These are phyloP conservation scores for Botrytis galanthina DNA, from an alignment of 2,329 filamentous ascomycete species.

Conservation along the genomic window DNA sequence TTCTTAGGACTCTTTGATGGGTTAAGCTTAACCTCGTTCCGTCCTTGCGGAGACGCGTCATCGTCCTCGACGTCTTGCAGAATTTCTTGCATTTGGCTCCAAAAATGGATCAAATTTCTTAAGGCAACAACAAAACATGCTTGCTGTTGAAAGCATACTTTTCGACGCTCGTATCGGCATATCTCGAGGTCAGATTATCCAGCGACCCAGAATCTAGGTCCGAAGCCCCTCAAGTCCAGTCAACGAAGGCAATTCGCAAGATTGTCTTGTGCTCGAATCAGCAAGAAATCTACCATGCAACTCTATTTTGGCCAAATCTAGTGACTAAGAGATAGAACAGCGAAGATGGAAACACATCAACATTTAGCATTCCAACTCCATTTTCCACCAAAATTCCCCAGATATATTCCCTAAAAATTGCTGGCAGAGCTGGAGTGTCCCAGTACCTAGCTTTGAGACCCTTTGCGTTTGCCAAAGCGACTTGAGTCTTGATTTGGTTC, in stretches of 20 bases:
- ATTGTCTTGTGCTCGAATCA: background rate
- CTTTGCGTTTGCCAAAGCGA: constrained; percentile 38
- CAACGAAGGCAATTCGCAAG: background rate
- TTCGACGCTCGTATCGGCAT: background rate
- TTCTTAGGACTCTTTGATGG: background rate
- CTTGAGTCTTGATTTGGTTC: constrained; percentile 28
- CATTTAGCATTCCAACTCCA: constrained; percentile 45
- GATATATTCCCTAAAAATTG: constrained; percentile 40
- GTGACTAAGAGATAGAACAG: constrained; percentile 7
- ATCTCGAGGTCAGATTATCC: background rate
- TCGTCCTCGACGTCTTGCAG: background rate
- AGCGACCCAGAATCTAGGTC: background rate
- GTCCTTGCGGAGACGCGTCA: background rate
- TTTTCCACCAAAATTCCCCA: constrained; percentile 43
- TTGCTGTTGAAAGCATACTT: background rate
- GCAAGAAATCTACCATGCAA: background rate
- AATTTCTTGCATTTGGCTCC: background rate
- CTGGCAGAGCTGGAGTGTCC: constrained; percentile 44
- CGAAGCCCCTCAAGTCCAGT: no score
- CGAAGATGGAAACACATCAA: constrained; percentile 37
- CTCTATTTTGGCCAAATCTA: constrained; percentile 2
- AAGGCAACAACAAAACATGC: background rate
- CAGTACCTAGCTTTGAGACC: constrained; percentile 45
- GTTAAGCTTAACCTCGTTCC: background rate
- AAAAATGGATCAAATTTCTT: background rate